phyloP scores from a whole-genome alignment of 768 basidiomycete genomes.

The Symmetrospora coprosmae region DNA sequence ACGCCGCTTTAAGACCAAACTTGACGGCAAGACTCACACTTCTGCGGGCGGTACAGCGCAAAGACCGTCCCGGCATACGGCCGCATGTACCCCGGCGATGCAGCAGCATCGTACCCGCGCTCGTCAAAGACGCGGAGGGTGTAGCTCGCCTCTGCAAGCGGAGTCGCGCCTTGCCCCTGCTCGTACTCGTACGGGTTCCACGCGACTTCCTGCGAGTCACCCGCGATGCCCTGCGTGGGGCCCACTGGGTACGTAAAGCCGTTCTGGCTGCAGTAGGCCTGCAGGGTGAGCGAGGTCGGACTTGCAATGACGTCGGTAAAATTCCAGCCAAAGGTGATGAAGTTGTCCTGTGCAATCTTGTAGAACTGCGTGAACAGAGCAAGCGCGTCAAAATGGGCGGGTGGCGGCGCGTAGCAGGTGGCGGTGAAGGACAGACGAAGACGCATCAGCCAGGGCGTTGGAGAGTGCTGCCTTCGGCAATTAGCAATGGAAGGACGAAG shows the following conservation, averaged over 20 bases:
- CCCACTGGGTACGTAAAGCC: constrained; percentile 82
- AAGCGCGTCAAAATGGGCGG: too few relatives aligned
- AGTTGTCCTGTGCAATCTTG: constrained; percentile 40
- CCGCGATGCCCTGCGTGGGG: constrained; percentile 55
- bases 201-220: constrained; percentile 49
- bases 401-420: too few relatives aligned
- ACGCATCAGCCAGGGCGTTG: too few relatives aligned
- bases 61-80: constrained; percentile 60
- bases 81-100: constrained; percentile 51
- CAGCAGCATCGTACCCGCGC: constrained; percentile 51
- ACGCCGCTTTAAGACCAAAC: not conserved
- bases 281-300: constrained; percentile 62
- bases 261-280: constrained; percentile 61
- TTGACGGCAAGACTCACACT: constrained; percentile 37
- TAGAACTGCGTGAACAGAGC: too few relatives aligned
- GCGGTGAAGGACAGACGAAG: too few relatives aligned
- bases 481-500: too few relatives aligned
- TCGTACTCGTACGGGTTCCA: constrained; percentile 75
- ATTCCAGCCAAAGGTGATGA: constrained; percentile 83
- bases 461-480: too few relatives aligned
- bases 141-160: constrained; percentile 62
- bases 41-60: constrained; percentile 60
- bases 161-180: constrained; percentile 47
- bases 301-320: constrained; percentile 38
- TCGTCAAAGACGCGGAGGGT: constrained; percentile 70